Evolutionary conservation across 352 stramenopile species (phyloP).

Genomic region (Poterioochromonas sp.): DNA sequence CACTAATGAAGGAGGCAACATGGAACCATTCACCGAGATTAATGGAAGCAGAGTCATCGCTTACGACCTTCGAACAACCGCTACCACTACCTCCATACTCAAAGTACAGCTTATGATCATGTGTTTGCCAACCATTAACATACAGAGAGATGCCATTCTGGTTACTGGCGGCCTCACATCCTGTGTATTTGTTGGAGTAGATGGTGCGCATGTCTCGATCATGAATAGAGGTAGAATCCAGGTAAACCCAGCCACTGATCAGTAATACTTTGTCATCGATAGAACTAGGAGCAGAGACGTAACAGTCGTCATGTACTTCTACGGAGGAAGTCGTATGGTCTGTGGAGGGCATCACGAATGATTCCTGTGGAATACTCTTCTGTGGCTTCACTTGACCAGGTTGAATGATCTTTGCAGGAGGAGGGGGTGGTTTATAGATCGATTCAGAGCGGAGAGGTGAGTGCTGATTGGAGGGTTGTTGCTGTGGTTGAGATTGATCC

Average conservation of each 20-base stretch:
- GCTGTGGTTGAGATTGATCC: neutral
- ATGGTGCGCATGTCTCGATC: constrained; percentile 34
- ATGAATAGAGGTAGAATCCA: neutral
- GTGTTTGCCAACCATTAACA: constrained; percentile 38
- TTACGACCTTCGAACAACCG: constrained; percentile 38
- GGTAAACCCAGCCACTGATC: constrained; percentile 25
- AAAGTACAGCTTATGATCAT: constrained; percentile 33
- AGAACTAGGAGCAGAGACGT: neutral
- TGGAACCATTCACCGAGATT: constrained; percentile 14
- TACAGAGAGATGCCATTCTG: constrained; percentile 32
- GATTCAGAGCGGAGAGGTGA: neutral
- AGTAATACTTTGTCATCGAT: neutral
- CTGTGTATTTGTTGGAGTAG: constrained; percentile 32
- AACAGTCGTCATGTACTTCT: neutral
- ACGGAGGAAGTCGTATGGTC: too few relatives aligned
- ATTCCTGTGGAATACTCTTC: neutral
- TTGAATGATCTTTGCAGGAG: neutral
- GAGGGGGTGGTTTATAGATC: neutral
- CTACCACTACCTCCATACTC: constrained; percentile 31
- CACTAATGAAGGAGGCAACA: neutral
- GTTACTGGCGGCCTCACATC: constrained; percentile 26
- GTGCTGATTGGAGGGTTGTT: neutral
- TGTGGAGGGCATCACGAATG: neutral
- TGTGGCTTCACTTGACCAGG: neutral
- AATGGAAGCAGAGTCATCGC: neutral